These are phyloP conservation scores for Bjerkandera adusta DNA, from an alignment of 1,284 basidiomycete species.

Conservation along the genomic window DNA sequence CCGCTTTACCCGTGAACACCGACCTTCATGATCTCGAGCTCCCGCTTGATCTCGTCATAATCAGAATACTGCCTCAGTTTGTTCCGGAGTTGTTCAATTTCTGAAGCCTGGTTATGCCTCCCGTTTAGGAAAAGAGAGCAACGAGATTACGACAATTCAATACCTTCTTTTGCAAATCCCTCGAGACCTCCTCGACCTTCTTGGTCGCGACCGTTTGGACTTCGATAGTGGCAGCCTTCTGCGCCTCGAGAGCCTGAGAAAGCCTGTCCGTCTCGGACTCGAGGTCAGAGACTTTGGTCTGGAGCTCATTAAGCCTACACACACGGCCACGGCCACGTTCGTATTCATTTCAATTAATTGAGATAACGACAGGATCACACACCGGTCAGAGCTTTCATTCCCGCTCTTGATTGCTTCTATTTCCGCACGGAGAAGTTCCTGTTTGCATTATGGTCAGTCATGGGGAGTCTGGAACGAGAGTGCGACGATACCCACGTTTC, in stretches of 20 bases:
- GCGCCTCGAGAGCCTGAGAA: slow-evolving; percentile 65
- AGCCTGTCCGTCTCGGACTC: slow-evolving; percentile 74
- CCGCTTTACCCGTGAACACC: slow-evolving; percentile 14
- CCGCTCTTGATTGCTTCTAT: slow-evolving; percentile 87
- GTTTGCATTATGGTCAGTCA: slow-evolving; percentile 4
- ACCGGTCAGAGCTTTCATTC: slow-evolving; percentile 76
- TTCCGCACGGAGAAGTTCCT: slow-evolving; percentile 92
- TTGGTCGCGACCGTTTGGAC: slow-evolving; percentile 48
- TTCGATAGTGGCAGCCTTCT: slow-evolving; percentile 59
- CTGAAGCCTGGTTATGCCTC: slow-evolving; percentile 40
- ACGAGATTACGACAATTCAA: not conserved
- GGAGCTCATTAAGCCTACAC: slow-evolving; percentile 66
- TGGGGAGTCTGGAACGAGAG: not conserved
- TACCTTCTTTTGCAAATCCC: slow-evolving; percentile 62
- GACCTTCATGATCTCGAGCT: slow-evolving; percentile 96
- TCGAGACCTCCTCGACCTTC: slow-evolving; percentile 58
- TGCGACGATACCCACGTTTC: slow-evolving; percentile 64
- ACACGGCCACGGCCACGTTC: slow-evolving; percentile 1
- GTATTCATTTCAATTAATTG: slow-evolving; percentile 2
- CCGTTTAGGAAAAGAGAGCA: not conserved
- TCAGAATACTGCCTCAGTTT: slow-evolving; percentile 76
- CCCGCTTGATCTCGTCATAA: slow-evolving; percentile 95
- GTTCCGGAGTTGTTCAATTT: slow-evolving; percentile 65
- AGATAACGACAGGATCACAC: slow-evolving; percentile 21
- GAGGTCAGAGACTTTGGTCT: slow-evolving; percentile 68